Base-by-base conservation (phyloP, 768 basidiomycete species). In the Pisolithus sp. region DNA sequence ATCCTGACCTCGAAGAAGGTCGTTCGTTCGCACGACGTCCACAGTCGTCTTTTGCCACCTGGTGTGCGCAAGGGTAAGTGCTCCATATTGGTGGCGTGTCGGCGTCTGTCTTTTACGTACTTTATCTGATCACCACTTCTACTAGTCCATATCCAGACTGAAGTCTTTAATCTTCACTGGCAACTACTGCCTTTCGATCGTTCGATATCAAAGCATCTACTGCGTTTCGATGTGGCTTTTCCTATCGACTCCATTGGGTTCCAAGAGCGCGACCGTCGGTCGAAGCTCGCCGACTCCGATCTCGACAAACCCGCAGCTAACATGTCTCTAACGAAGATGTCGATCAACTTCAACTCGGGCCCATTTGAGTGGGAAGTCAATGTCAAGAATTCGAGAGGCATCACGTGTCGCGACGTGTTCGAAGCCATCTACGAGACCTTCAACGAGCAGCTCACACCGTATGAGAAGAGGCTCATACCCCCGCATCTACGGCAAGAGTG, bases 331-430 rank as follows among this genome's bases (percentile, higher is more conserved):
- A 73, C 70, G 4, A 74, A 79, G 51, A 81, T 83, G 73, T 62
- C 68, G 52, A 76, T 84, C 60, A 54, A 65, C 18, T 77, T 77
- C 54, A 63, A 65, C 24, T 53, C 44, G 53, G n/a, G 62, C 60
- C 36, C 70, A 71, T 57, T 71, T 34, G 60, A 61, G 34, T 73
- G 72, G 71, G 67, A 66, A 5, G 66, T 81, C 37, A 56, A 73
- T 49, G 72, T 81, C 51, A 69, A 71, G 45, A 71, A 74, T 36
- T 46, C 66, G 20, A 63, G 62, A 39, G 76, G 76, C 12, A 69
- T 85, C 50, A 67, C 75, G 13, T 77, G 80, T 57, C 71, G 77
- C 21, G 83, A 86, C 48, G 73, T 86, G 31, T 82, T 84, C 59
- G 63, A 75, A 49, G 77, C 74, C 9, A 82, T 86, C 24, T 75